These are phyloP conservation scores for Coniosporium apollinis DNA, from an alignment of 495 filamentous ascomycete species.

Conservation along the genomic window DNA sequence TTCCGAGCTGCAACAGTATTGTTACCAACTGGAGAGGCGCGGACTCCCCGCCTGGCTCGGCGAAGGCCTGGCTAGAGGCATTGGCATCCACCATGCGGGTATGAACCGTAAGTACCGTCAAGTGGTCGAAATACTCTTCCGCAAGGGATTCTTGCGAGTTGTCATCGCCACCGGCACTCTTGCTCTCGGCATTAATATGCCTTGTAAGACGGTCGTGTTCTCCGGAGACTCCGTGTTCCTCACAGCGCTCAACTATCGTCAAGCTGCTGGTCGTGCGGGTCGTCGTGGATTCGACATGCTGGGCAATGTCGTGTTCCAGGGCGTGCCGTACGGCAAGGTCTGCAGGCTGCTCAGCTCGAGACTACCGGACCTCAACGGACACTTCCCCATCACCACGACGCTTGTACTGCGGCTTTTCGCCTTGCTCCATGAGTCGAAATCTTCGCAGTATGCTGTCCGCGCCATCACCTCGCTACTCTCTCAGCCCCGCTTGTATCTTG, in stretches of 20 bases:
- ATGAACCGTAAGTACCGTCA: conserved; percentile 65
- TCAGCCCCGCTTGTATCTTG: conserved; percentile 50
- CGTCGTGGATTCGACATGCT: conserved; percentile 66
- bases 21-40: conserved; percentile 28
- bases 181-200: conserved; percentile 70
- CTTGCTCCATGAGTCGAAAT: conserved; percentile 45
- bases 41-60: conserved; percentile 32
- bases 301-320: conserved; percentile 65
- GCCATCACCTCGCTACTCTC: conserved; percentile 49
- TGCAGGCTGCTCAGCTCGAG: conserved; percentile 50
- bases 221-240: conserved; percentile 53
- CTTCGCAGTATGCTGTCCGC: conserved; percentile 40
- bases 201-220: conserved; percentile 68
- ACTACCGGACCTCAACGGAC: conserved; percentile 55
- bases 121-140: conserved; percentile 53
- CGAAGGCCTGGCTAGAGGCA: conserved; percentile 40
- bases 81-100: conserved; percentile 63
- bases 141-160: conserved; percentile 54
- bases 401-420: conserved; percentile 52
- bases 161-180: conserved; percentile 64
- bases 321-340: conserved; percentile 35
- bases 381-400: conserved; percentile 62
- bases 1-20: conserved; percentile 35
- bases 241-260: conserved; percentile 58
- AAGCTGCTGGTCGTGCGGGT: conserved; percentile 60